Percentiles rank a stretch among this genome's conserved stretches.
These are phyloP conservation scores for Rachicladosporium sp. DNA, from an alignment of 2,329 filamentous ascomycete species.

Conservation along the genomic window DNA sequence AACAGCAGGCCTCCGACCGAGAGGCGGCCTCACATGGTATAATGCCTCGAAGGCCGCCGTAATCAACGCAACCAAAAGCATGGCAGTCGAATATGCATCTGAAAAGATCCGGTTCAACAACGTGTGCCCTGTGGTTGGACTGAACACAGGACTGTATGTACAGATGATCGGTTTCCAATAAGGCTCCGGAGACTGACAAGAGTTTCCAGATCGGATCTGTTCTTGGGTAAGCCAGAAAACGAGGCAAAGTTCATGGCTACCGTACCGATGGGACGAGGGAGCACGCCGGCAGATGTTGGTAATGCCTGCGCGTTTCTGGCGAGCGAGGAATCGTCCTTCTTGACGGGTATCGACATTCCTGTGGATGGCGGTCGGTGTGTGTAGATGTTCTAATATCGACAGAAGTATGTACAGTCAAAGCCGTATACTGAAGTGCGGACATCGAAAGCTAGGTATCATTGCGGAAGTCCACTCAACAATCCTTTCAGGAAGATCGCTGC, in stretches of 20 bases:
- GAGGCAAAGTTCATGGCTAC: conserved; percentile 42
- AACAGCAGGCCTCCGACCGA: conserved; percentile 49
- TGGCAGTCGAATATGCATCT: conserved; percentile 62
- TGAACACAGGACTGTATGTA: conserved; percentile 23
- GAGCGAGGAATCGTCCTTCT: conserved; percentile 58
- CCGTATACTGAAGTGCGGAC: no score
- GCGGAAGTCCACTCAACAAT: conserved; percentile 7
- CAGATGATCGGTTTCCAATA: conserved; percentile 29
- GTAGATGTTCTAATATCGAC: conserved; percentile 12
- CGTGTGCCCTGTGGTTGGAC: conserved; percentile 39
- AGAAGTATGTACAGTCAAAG: no score
- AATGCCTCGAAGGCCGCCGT: conserved; percentile 58
- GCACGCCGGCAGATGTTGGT: conserved; percentile 53
- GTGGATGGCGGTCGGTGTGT: conserved; percentile 44
- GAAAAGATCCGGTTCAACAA: conserved; percentile 62
- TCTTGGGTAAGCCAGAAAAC: conserved; percentile 51
- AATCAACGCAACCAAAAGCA: conserved; percentile 46
- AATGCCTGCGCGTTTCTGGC: conserved; percentile 60
- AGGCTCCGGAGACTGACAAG: conserved; percentile 13
- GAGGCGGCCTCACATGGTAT: conserved; percentile 56
- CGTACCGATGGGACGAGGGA: conserved; percentile 43
- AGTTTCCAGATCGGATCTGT: conserved; percentile 20
- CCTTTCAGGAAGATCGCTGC: conserved; percentile 24
- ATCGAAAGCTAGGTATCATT: no score
- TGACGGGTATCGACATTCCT: conserved; percentile 60